phyloP scores from a whole-genome alignment of 257 asterid species.

The Handroanthus guayacan region DNA sequence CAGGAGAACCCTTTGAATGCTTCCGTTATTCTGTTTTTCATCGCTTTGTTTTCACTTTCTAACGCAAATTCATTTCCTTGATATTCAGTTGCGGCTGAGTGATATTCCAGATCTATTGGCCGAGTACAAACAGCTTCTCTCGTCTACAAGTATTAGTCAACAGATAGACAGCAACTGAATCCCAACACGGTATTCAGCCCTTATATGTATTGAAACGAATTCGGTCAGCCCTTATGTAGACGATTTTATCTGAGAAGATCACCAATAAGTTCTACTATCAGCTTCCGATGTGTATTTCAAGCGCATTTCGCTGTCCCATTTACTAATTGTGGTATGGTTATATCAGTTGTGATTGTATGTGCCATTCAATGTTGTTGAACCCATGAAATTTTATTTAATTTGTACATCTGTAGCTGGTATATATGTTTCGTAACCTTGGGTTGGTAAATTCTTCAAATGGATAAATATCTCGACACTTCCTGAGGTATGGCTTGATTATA shows the following conservation, averaged over 20 bases:
- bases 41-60: conserved; percentile 12
- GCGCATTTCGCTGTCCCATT: background rate
- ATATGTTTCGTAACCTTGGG: too few species aligned
- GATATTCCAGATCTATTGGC: conserved; percentile 69
- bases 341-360: background rate
- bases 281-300: conserved; percentile 7
- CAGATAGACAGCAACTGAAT: conserved; percentile 20
- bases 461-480: too few species aligned
- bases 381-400: background rate
- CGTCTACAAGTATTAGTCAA: conserved; percentile 42
- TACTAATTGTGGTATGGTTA: too few species aligned
- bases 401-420: background rate
- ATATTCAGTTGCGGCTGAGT: conserved; percentile 74
- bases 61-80: conserved; percentile 24
- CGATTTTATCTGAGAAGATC: conserved; percentile 1
- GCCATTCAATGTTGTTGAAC: background rate
- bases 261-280: background rate
- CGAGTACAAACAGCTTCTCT: conserved; percentile 75
- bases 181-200: background rate
- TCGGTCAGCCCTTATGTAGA: background rate
- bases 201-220: too few species aligned
- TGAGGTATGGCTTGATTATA: too few species aligned
- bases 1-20: background rate
- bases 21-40: background rate
- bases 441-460: too few species aligned